Evolutionary conservation across 495 filamentous ascomycete genomes (phyloP).

Genomic region (Neurospora tetraspora): DNA sequence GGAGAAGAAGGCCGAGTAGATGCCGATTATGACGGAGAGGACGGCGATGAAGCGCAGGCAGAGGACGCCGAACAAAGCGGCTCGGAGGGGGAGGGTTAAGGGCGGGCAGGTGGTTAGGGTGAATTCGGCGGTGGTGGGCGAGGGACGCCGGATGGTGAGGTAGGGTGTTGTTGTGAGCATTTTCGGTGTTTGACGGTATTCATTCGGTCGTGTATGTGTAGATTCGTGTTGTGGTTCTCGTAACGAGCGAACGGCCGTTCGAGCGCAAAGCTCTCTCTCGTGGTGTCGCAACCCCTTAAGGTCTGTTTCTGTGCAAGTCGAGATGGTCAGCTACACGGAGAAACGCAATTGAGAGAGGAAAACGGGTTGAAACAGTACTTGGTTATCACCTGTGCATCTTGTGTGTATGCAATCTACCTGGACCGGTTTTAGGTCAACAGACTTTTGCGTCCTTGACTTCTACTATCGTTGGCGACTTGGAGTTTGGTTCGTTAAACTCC

Average conservation of each 20-base stretch:
- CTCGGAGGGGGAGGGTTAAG: conserved; percentile 45
- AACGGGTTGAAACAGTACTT: background rate
- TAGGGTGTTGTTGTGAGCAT: conserved; percentile 44
- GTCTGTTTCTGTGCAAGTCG: background rate
- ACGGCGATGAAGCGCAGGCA: conserved; percentile 33
- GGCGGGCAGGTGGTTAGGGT: conserved; percentile 66
- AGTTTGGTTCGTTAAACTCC: no score
- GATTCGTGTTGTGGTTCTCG: background rate
- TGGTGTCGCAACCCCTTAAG: background rate
- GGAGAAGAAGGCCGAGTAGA: conserved; percentile 20
- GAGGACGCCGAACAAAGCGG: conserved; percentile 40
- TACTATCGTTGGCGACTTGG: no score
- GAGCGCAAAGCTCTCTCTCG: background rate
- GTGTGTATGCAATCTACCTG: background rate
- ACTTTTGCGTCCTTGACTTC: background rate
- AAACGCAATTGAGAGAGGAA: background rate
- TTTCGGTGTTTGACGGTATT: conserved; percentile 1
- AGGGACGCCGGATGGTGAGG: conserved; percentile 62
- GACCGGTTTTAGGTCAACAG: background rate
- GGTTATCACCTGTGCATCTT: background rate
- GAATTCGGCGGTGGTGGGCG: conserved; percentile 78
- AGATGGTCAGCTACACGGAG: background rate
- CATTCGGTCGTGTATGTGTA: background rate
- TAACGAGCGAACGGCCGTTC: background rate
- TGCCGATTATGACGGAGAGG: conserved; percentile 23